Evolutionary conservation across 139 green algal genomes (phyloP).

Genomic region (Chlorella sp.): DNA sequence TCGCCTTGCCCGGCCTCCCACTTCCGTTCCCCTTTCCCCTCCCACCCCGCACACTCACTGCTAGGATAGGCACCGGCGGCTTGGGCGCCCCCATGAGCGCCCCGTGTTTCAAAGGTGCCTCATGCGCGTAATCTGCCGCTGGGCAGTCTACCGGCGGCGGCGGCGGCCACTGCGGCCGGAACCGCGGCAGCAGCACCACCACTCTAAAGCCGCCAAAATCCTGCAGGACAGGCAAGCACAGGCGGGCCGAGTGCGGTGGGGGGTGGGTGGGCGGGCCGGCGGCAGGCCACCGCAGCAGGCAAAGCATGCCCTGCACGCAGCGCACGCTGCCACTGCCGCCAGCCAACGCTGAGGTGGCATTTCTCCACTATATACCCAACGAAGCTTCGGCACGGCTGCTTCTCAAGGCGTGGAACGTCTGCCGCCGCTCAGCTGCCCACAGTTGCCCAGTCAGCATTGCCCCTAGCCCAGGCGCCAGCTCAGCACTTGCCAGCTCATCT

Average conservation of each 20-base stretch:
- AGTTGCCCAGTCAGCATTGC: neutral
- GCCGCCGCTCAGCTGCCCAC: too few species aligned
- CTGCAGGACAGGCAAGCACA: slow-evolving; percentile 45
- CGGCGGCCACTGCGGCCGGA: slow-evolving; percentile 77
- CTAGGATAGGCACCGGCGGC: slow-evolving; percentile 43
- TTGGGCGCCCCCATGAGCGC: slow-evolving; percentile 64
- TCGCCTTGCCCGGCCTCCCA: too few species aligned
- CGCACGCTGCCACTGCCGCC: too few species aligned
- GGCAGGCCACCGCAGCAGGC: neutral
- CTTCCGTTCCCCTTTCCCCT: too few species aligned
- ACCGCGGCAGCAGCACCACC: slow-evolving; percentile 79
- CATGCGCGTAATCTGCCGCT: slow-evolving; percentile 5
- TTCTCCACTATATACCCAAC: too few species aligned
- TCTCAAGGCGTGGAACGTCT: too few species aligned
- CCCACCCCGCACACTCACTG: slow-evolving; percentile 4
- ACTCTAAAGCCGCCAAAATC: slow-evolving; percentile 93
- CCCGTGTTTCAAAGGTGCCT: slow-evolving; percentile 43
- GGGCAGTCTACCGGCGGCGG: slow-evolving; percentile 58
- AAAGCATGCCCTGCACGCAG: too few species aligned
- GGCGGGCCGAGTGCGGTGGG: too few species aligned
- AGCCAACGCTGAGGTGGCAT: too few species aligned
- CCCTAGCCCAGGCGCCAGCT: too few species aligned
- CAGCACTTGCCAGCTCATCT: slow-evolving; percentile 65
- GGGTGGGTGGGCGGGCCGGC: neutral
- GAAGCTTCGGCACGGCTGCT: too few species aligned